Conservation (phyloP, 257 asterid genomes). For the Gardenia jasminoides region DNA sequence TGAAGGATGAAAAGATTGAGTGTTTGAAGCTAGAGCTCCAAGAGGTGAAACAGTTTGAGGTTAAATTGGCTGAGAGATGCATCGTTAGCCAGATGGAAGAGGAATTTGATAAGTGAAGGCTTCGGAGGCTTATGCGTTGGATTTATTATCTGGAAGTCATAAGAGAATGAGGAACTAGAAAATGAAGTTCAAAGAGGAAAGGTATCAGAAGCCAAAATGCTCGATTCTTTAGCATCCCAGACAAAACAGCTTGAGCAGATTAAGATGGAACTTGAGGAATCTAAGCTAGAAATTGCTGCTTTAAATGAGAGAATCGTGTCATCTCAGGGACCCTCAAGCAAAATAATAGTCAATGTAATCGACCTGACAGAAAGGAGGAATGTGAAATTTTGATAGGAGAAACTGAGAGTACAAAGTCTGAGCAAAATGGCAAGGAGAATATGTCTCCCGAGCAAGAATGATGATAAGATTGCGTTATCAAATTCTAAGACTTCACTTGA, state of each 20-base stretch:
- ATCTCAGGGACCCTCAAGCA: constrained; percentile 25
- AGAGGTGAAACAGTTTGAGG: constrained; percentile 31
- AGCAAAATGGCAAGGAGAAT: constrained; percentile 34
- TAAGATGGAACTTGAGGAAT: constrained; percentile 50
- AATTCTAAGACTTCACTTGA: constrained; percentile 11
- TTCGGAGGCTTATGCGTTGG: constrained; percentile 16
- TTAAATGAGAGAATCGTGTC: constrained; percentile 38
- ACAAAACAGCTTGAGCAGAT: constrained; percentile 44
- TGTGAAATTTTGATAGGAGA: constrained; percentile 11
- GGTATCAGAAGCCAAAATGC: constrained; percentile 36
- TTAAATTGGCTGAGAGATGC: constrained; percentile 36
- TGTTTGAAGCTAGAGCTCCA: constrained; percentile 43
- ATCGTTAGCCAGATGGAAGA: constrained; percentile 28
- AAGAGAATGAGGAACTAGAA: constrained; percentile 46
- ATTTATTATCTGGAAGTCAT: constrained; percentile 23
- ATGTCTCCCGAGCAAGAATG: constrained; percentile 21
- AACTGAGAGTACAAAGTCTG: constrained; percentile 20
- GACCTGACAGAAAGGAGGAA: constrained; percentile 4
- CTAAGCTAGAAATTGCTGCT: constrained; percentile 42
- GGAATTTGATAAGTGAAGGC: constrained; percentile 41
- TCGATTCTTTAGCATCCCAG: constrained; percentile 34
- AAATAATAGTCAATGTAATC: neutral
- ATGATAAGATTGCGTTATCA: constrained; percentile 33
- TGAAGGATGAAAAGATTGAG: constrained; percentile 41
- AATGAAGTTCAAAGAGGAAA: constrained; percentile 39